Evolutionary conservation across 805 yeast species (phyloP).

Genomic region (Candida insectalens): DNA sequence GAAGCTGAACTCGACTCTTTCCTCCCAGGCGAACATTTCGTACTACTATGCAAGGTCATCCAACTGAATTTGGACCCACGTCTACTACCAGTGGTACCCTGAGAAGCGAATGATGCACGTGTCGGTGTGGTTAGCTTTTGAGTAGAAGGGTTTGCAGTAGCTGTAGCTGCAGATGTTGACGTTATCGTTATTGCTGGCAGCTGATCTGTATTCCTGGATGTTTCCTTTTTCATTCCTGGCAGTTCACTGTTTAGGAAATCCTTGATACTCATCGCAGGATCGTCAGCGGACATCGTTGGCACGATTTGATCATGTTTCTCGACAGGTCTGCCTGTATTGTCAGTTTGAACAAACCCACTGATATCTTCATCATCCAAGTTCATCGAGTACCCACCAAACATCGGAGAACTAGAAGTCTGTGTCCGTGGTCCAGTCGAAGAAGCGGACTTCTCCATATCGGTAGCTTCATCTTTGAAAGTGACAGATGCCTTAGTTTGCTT

Average conservation of each 20-base stretch:
- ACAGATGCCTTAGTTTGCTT: not conserved
- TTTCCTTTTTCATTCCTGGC: not conserved
- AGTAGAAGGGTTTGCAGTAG: too few species aligned
- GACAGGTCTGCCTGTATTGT: conserved; percentile 1
- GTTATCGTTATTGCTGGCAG: too few species aligned
- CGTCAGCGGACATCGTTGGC: conserved; percentile 1
- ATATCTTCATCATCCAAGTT: conserved; percentile 8
- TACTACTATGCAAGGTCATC: too few species aligned
- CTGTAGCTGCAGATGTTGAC: too few species aligned
- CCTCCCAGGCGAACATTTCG: too few species aligned
- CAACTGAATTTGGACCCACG: conserved; percentile 19
- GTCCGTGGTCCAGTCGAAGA: not conserved
- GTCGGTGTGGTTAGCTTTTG: too few species aligned
- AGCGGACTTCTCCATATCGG: not conserved
- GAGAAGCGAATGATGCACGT: too few species aligned
- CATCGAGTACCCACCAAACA: not conserved
- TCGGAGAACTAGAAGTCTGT: not conserved
- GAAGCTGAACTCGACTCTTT: too few species aligned
- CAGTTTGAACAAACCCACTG: conserved; percentile 6
- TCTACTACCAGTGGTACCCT: too few species aligned
- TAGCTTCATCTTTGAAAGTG: not conserved
- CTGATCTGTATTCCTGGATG: not conserved
- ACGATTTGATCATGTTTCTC: conserved; percentile 3
- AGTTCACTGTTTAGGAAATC: conserved; percentile 5
- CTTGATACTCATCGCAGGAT: conserved; percentile 4